Evolutionary conservation across 192 early-diverging fungal species (phyloP).

Genomic region (Coemansia reversa): DNA sequence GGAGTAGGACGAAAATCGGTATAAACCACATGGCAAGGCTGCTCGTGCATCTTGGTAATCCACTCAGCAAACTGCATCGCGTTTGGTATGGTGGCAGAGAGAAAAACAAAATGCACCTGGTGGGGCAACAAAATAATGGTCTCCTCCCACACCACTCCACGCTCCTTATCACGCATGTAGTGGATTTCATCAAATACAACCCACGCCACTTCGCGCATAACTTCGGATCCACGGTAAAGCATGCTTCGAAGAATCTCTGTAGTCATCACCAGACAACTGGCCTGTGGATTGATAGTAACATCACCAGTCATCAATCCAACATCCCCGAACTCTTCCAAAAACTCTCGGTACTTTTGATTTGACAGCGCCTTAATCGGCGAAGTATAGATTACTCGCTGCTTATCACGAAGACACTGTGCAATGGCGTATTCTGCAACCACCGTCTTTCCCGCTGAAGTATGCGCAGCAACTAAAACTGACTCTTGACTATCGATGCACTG

Average conservation of each 20-base stretch:
- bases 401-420: constrained; percentile 78
- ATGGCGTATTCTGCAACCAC: constrained; percentile 99
- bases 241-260: constrained; percentile 97
- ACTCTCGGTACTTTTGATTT: constrained; percentile 98
- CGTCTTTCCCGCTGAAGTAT: constrained; percentile 97
- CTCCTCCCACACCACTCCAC: constrained; percentile 99
- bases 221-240: constrained; percentile 94
- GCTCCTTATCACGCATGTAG: constrained; percentile 96
- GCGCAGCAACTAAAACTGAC: constrained; percentile 93
- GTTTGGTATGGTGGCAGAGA: constrained; percentile 98
- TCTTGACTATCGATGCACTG: constrained; percentile 87
- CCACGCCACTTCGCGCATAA: constrained; percentile 97
- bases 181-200: constrained; percentile 99
- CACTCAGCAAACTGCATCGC: constrained; percentile 99
- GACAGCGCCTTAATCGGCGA: constrained; percentile 97
- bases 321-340: constrained; percentile 93
- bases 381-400: constrained; percentile 96
- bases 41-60: constrained; percentile 93
- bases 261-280: constrained; percentile 96
- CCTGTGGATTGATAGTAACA: constrained; percentile 91
- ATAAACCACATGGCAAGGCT: constrained; percentile 98
- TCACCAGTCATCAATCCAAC: constrained; percentile 99
- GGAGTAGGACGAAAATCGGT: constrained; percentile 97
- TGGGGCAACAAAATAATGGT: constrained; percentile 93
- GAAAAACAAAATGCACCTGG: constrained; percentile 88